phyloP scores from a whole-genome alignment of 257 asterid species.

The Verbena officinalis region DNA sequence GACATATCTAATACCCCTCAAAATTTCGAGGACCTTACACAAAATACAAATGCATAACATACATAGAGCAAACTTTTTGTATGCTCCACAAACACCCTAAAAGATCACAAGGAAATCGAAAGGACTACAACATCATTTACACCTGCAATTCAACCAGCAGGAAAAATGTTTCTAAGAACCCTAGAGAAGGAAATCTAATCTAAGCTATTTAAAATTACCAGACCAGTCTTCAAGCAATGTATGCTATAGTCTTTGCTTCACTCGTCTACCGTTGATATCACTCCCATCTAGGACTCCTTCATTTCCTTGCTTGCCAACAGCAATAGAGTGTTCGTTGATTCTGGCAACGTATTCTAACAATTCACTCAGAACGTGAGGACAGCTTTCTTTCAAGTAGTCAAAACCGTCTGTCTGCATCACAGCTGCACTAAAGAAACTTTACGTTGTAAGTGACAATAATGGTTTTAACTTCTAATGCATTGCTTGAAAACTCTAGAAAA shows the following conservation, averaged over 20 bases:
- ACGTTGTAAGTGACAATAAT: neutral
- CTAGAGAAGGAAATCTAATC: constrained; percentile 34
- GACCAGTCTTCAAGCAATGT: constrained; percentile 14
- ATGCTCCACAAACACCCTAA: constrained; percentile 19
- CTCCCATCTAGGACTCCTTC: constrained; percentile 68
- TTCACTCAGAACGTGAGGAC: constrained; percentile 79
- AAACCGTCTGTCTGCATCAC: constrained; percentile 98
- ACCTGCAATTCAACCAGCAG: constrained; percentile 29
- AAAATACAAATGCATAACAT: constrained; percentile 25
- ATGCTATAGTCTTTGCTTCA: constrained; percentile 67
- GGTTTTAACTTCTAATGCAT: constrained; percentile 80
- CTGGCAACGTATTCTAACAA: constrained; percentile 88
- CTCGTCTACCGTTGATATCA: constrained; percentile 81
- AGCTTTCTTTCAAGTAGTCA: constrained; percentile 88
- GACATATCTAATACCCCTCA: constrained; percentile 25
- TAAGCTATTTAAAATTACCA: constrained; percentile 29
- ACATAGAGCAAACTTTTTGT: constrained; percentile 2
- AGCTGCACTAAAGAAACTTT: constrained; percentile 56
- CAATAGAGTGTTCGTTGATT: constrained; percentile 60
- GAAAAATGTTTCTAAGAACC: constrained; percentile 32
- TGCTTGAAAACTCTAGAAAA: too few relatives aligned
- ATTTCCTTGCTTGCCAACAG: constrained; percentile 49
- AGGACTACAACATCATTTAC: constrained; percentile 33
- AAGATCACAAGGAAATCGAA: constrained; percentile 21
- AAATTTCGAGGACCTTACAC: constrained; percentile 26